Conservation (phyloP, 139 green algal genomes). For the Chlamydomonas applanata region DNA sequence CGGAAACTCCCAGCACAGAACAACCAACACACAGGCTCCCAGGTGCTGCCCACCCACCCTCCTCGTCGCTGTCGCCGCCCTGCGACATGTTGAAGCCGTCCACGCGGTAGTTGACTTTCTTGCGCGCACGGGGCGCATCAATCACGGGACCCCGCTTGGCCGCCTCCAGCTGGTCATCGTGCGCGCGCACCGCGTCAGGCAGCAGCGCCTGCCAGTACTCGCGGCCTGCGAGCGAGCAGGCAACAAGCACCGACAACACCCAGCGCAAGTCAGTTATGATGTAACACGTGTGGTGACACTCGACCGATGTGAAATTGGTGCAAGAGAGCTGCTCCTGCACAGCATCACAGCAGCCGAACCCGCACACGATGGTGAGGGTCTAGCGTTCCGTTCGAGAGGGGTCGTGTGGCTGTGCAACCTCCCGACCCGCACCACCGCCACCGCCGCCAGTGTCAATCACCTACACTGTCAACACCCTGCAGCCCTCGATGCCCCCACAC, state of each 20-base stretch:
- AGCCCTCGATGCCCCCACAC: background rate
- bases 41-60: constrained; percentile 10
- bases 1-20: no score
- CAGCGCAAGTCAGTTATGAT: no score
- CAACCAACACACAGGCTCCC: no score
- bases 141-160: constrained; percentile 2
- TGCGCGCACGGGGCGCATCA: constrained; percentile 40
- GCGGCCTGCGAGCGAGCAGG: no score
- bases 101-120: constrained; percentile 54
- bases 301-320: no score
- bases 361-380: no score
- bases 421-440: background rate
- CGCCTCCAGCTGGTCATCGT: constrained; percentile 18
- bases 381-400: no score
- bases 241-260: no score
- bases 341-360: background rate
- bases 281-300: no score
- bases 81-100: constrained; percentile 11
- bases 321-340: background rate
- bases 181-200: constrained; percentile 56
- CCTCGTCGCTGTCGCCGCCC: constrained; percentile 13
- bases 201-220: constrained; percentile 68
- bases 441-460: background rate
- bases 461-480: background rate
- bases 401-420: background rate